A percentile compares a stretch with the other conserved stretches of the same genome.
phyloP scores from a whole-genome alignment of 2,329 filamentous ascomycete species.

The Calonectria hawksworthii region DNA sequence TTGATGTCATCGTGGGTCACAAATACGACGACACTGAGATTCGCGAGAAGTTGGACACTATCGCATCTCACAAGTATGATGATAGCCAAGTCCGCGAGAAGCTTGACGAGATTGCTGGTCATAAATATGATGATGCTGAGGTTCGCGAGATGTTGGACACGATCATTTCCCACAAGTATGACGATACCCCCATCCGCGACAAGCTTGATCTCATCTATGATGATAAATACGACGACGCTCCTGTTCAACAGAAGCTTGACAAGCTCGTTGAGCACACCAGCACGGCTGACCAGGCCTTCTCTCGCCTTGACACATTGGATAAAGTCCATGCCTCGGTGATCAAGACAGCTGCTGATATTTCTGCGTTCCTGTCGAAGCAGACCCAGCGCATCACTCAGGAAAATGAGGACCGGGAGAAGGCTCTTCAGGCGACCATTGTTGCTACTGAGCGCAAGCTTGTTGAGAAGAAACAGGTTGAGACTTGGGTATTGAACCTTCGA shows the following conservation, averaged over 20 bases:
- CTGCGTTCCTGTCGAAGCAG: slow-evolving; percentile 84
- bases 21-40: slow-evolving; percentile 73
- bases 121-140: slow-evolving; percentile 47
- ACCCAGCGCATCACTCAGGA: slow-evolving; percentile 82
- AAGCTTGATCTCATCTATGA: slow-evolving; percentile 65
- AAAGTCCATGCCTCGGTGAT: slow-evolving; percentile 91
- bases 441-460: slow-evolving; percentile 82
- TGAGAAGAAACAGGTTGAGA: slow-evolving; percentile 74
- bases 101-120: slow-evolving; percentile 44
- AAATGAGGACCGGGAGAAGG: slow-evolving; percentile 82
- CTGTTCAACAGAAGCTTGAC: slow-evolving; percentile 59
- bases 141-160: slow-evolving; percentile 48
- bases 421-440: slow-evolving; percentile 83
- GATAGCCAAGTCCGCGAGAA: slow-evolving; percentile 50
- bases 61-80: slow-evolving; percentile 67
- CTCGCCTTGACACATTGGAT: slow-evolving; percentile 86
- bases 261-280: slow-evolving; percentile 73
- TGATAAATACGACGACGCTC: slow-evolving; percentile 70
- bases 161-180: slow-evolving; percentile 69
- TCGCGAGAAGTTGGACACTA: slow-evolving; percentile 66
- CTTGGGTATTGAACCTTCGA: slow-evolving; percentile 64
- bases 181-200: slow-evolving; percentile 56
- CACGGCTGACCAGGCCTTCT: slow-evolving; percentile 76
- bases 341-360: slow-evolving; percentile 86
- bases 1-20: background rate